Conservation (phyloP, 176 grass and related monocot genomes). For the Tillandsia leiboldiana region DNA sequence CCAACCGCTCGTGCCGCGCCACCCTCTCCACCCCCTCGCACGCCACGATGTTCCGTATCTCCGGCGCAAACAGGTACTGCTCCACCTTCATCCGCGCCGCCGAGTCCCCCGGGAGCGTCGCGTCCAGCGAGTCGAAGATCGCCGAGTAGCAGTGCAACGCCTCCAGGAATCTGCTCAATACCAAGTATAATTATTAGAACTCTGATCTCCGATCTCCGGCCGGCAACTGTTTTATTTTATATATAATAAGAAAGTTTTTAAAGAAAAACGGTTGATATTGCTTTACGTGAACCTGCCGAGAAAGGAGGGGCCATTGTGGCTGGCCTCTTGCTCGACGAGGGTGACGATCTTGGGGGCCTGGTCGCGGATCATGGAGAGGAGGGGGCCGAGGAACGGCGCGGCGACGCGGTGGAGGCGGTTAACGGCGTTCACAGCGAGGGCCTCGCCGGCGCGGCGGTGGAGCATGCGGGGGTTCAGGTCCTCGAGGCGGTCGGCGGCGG, state of each 20-base stretch:
- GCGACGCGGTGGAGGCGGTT: slow-evolving; percentile 31
- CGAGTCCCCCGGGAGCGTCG: slow-evolving; percentile 11
- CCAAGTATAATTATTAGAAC: no score
- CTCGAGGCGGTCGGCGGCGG: slow-evolving; percentile 29
- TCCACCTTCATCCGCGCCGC: slow-evolving; percentile 32
- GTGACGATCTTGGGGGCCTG: slow-evolving; percentile 37
- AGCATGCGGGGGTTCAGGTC: slow-evolving; percentile 29
- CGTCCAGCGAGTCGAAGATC: slow-evolving; percentile 46
- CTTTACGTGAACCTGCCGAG: slow-evolving; percentile 7
- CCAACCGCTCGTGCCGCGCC: slow-evolving; percentile 35
- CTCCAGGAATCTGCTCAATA: slow-evolving; percentile 20
- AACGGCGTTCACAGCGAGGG: slow-evolving; percentile 42
- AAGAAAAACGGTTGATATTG: no score
- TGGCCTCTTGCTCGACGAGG: slow-evolving; percentile 38
- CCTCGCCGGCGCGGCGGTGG: slow-evolving; percentile 41
- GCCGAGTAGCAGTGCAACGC: slow-evolving; percentile 44
- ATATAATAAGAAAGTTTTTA: no score
- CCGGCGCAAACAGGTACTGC: slow-evolving; percentile 21
- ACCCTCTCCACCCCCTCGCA: slow-evolving; percentile 29
- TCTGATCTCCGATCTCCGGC: no score
- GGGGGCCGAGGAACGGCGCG: slow-evolving; percentile 20
- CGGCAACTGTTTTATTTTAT: no score
- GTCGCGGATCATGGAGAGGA: slow-evolving; percentile 10
- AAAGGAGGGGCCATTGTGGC: slow-evolving; percentile 38
- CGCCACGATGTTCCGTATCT: slow-evolving; percentile 38